phyloP scores from a whole-genome alignment of 495 filamentous ascomycete genomes.

The Tuber calosporum region DNA sequence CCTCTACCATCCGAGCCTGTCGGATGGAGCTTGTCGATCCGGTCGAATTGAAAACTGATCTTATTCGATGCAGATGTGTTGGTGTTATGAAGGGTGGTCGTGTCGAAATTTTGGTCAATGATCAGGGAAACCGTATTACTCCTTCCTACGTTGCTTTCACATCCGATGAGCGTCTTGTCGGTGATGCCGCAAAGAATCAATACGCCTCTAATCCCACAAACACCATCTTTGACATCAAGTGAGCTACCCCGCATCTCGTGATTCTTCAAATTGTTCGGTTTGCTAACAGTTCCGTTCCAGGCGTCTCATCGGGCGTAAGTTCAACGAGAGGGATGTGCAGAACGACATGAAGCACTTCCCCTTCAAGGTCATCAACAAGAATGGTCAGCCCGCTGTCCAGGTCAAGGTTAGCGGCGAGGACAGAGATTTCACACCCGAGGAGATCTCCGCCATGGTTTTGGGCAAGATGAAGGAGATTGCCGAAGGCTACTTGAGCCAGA shows the following conservation, averaged over 20 bases:
- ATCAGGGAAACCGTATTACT: slow-evolving; percentile 98
- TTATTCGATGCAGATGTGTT: slow-evolving; percentile 55
- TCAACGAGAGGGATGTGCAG: slow-evolving; percentile 76
- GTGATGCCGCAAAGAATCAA: slow-evolving; percentile 99
- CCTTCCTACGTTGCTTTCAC: slow-evolving; percentile 98
- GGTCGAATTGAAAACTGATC: slow-evolving; percentile 21
- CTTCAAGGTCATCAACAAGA: slow-evolving; percentile 73
- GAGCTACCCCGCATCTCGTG: slow-evolving; percentile 44
- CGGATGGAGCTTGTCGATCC: slow-evolving; percentile 27
- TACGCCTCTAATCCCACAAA: slow-evolving; percentile 82
- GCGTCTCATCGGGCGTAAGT: slow-evolving; percentile 87
- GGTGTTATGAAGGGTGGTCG: slow-evolving; percentile 99
- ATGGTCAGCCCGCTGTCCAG: slow-evolving; percentile 72
- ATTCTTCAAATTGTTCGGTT: slow-evolving; percentile 3
- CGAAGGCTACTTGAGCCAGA: slow-evolving; percentile 86
- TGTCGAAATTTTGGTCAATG: slow-evolving; percentile 95
- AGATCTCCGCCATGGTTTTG: slow-evolving; percentile 79
- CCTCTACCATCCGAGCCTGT: not conserved
- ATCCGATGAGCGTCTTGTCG: slow-evolving; percentile 92
- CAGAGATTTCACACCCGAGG: slow-evolving; percentile 78
- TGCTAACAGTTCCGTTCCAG: slow-evolving; percentile 44
- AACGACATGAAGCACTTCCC: slow-evolving; percentile 83
- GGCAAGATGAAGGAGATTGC: slow-evolving; percentile 98
- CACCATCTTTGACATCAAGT: slow-evolving; percentile 93
- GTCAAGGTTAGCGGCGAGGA: slow-evolving; percentile 66